These are phyloP conservation scores for Ceratocystis cacaofunesta DNA, from an alignment of 2,329 filamentous ascomycete species.

Conservation along the genomic window DNA sequence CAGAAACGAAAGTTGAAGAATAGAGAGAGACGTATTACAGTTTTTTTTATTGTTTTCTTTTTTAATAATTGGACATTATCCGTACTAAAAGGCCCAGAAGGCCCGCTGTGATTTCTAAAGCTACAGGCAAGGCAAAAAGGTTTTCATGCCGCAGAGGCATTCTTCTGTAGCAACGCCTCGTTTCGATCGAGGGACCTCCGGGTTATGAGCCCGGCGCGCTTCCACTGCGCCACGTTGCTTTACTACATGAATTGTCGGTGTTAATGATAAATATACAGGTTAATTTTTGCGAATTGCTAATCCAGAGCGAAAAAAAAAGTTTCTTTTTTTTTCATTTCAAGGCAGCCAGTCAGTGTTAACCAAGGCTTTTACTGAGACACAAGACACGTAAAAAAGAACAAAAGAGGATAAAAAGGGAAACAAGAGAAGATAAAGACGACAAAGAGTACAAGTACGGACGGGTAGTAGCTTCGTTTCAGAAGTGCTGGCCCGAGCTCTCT, in stretches of 20 bases:
- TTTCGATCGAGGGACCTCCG: conserved; percentile 17
- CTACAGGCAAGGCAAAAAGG: neutral
- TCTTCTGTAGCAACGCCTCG: conserved; percentile 14
- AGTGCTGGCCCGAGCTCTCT: conserved; percentile 1
- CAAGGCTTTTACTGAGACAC: no score
- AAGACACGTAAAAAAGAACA: neutral
- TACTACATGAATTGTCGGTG: neutral
- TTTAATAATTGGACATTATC: no score
- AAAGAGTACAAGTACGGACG: no score
- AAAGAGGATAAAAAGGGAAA: neutral
- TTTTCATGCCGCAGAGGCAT: neutral
- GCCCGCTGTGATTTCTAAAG: neutral
- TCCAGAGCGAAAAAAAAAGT: neutral
- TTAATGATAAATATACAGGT: neutral
- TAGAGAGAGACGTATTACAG: no score
- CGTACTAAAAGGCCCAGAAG: no score
- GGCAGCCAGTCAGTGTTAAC: no score
- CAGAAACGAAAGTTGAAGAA: neutral
- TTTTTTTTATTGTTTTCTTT: no score
- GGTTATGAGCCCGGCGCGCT: conserved; percentile 18
- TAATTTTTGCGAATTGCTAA: neutral
- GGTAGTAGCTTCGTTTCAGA: conserved; percentile 5
- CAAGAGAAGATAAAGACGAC: neutral
- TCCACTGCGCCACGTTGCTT: conserved; percentile 17
- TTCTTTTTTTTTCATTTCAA: neutral